These are phyloP conservation scores for Suhomyces anneliseae DNA, from an alignment of 1,139 yeast species.

Conservation along the genomic window DNA sequence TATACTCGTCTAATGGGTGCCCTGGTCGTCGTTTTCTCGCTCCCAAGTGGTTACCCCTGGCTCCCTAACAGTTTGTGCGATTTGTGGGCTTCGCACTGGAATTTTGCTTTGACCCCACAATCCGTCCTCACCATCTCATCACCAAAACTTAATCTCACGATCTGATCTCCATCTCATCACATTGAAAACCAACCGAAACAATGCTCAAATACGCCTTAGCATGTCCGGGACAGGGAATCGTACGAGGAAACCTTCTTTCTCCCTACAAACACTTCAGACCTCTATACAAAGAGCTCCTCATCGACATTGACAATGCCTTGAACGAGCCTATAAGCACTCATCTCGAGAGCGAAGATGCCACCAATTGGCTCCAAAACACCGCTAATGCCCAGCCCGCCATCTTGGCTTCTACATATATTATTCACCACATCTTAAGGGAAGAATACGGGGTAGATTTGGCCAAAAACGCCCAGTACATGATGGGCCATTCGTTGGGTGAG, in stretches of 20 bases:
- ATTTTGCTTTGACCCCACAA: too few relatives aligned
- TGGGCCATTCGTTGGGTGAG: conserved; percentile 67
- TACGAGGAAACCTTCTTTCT: conserved; percentile 28
- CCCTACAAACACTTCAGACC: conserved; percentile 21
- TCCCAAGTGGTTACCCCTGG: too few relatives aligned
- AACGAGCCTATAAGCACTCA: conserved; percentile 44
- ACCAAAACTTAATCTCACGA: background rate
- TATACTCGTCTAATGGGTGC: too few relatives aligned
- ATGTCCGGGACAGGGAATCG: conserved; percentile 47
- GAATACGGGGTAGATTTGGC: conserved; percentile 23
- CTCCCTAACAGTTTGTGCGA: too few relatives aligned
- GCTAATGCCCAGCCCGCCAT: conserved; percentile 65
- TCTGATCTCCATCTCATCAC: background rate
- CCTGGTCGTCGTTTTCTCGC: too few relatives aligned
- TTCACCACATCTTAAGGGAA: conserved; percentile 30
- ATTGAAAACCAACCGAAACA: too few relatives aligned
- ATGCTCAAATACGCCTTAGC: conserved; percentile 27
- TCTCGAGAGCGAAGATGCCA: conserved; percentile 13
- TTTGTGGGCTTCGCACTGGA: too few relatives aligned
- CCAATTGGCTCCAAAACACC: conserved; percentile 27
- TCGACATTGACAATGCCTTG: conserved; percentile 65
- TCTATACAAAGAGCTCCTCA: conserved; percentile 20
- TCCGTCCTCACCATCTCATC: too few relatives aligned
- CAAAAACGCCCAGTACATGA: conserved; percentile 23
- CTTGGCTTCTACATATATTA: conserved; percentile 46